These are phyloP conservation scores for Apophysomyces ossiformis DNA, from an alignment of 371 early-diverging fungal species.

Conservation along the genomic window DNA sequence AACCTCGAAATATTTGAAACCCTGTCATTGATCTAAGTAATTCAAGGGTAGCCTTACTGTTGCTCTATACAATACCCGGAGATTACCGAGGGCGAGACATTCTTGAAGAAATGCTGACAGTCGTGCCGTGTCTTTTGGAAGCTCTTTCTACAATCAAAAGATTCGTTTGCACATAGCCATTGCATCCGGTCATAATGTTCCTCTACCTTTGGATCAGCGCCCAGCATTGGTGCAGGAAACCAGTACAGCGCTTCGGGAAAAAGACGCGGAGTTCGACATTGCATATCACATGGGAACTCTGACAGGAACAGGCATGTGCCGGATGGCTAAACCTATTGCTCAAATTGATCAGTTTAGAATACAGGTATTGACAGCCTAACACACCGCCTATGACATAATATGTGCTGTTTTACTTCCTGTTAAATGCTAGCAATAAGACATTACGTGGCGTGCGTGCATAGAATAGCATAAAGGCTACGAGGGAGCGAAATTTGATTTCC, in stretches of 20 bases:
- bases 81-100: constrained; percentile 44
- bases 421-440: too few species aligned
- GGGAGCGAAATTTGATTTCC: too few species aligned
- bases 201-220: constrained; percentile 1
- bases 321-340: too few species aligned
- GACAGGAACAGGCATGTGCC: too few species aligned
- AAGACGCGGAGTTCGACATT: neutral
- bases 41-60: neutral
- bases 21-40: constrained; percentile 43
- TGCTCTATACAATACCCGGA: constrained; percentile 17
- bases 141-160: neutral
- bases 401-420: too few species aligned
- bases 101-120: constrained; percentile 62
- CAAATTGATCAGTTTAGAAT: too few species aligned
- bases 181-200: neutral
- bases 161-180: neutral
- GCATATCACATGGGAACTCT: neutral
- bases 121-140: constrained; percentile 31
- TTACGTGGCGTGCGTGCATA: too few species aligned
- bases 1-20: constrained; percentile 76
- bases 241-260: too few species aligned
- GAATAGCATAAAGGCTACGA: too few species aligned
- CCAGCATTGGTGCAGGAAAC: neutral
- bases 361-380: too few species aligned
- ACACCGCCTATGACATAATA: too few species aligned